Conservation (phyloP, 2,329 filamentous ascomycete species). For the Sporothrix mexicana region DNA sequence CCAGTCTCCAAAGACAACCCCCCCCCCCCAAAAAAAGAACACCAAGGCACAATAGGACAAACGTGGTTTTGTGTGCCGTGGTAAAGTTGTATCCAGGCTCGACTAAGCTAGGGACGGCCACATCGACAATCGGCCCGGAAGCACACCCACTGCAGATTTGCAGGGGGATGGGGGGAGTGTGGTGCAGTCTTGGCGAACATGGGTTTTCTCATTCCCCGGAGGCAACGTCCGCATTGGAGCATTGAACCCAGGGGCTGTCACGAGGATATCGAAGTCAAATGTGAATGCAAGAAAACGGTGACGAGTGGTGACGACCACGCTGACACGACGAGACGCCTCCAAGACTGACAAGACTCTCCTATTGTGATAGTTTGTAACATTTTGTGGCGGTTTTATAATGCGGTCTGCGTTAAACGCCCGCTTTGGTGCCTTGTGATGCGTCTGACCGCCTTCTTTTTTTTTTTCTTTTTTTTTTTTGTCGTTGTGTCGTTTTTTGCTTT, state of each 20-base stretch:
- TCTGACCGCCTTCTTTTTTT: background rate
- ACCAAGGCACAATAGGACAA: background rate
- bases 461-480: background rate
- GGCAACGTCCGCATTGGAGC: background rate
- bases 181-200: constrained; percentile 11
- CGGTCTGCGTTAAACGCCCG: background rate
- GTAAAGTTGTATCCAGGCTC: background rate
- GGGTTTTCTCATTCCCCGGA: background rate
- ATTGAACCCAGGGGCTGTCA: background rate
- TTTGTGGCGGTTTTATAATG: background rate
- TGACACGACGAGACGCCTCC: background rate
- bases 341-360: too few relatives aligned
- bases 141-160: background rate
- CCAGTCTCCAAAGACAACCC: background rate
- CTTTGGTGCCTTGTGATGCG: background rate
- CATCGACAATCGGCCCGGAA: constrained; percentile 25
- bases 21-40: background rate
- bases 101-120: background rate
- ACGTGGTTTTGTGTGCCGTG: background rate
- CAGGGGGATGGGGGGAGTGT: background rate
- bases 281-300: background rate
- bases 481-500: background rate
- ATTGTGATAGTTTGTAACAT: background rate
- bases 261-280: too few relatives aligned
- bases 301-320: too few relatives aligned